A percentile compares a stretch with the other conserved stretches of the same genome.
These are phyloP conservation scores for Rhinocladiella similis DNA, from an alignment of 2,329 filamentous ascomycete species.

Conservation along the genomic window DNA sequence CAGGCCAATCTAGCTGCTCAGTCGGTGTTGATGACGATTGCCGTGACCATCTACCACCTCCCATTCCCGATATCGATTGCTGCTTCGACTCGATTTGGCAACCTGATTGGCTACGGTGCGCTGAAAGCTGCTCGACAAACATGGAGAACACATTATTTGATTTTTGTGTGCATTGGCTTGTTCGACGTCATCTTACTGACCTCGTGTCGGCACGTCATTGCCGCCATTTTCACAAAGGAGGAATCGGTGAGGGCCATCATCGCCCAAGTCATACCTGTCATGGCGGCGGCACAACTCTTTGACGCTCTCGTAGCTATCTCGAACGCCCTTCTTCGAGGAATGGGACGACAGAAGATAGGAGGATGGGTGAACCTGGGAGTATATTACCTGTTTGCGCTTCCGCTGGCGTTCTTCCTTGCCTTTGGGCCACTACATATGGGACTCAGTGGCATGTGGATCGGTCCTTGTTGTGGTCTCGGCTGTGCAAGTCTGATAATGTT, in stretches of 20 bases:
- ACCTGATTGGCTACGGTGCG: slow-evolving; percentile 77
- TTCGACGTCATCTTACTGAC: slow-evolving; percentile 69
- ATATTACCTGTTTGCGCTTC: slow-evolving; percentile 77
- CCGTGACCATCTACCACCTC: slow-evolving; percentile 79
- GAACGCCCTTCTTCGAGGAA: slow-evolving; percentile 73
- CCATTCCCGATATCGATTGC: slow-evolving; percentile 83
- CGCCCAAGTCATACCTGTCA: slow-evolving; percentile 66
- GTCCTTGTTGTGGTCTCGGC: slow-evolving; percentile 64
- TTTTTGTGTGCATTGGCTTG: slow-evolving; percentile 63
- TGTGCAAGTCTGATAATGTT: slow-evolving; percentile 77
- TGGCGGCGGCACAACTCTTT: slow-evolving; percentile 77
- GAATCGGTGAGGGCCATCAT: slow-evolving; percentile 62
- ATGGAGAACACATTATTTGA: slow-evolving; percentile 65
- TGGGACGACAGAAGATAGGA: slow-evolving; percentile 78
- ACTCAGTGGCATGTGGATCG: slow-evolving; percentile 71
- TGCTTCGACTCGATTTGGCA: slow-evolving; percentile 76
- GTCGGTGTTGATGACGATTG: slow-evolving; percentile 72
- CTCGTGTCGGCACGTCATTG: slow-evolving; percentile 65
- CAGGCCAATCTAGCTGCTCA: slow-evolving; percentile 75
- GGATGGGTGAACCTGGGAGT: slow-evolving; percentile 76
- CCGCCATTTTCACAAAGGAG: slow-evolving; percentile 68
- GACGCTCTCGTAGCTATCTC: slow-evolving; percentile 72
- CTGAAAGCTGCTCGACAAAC: slow-evolving; percentile 72
- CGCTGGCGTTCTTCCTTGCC: slow-evolving; percentile 68
- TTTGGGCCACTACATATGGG: slow-evolving; percentile 69